phyloP scores from a whole-genome alignment of 805 yeast genomes.

The Diddensiella transvaalensis region DNA sequence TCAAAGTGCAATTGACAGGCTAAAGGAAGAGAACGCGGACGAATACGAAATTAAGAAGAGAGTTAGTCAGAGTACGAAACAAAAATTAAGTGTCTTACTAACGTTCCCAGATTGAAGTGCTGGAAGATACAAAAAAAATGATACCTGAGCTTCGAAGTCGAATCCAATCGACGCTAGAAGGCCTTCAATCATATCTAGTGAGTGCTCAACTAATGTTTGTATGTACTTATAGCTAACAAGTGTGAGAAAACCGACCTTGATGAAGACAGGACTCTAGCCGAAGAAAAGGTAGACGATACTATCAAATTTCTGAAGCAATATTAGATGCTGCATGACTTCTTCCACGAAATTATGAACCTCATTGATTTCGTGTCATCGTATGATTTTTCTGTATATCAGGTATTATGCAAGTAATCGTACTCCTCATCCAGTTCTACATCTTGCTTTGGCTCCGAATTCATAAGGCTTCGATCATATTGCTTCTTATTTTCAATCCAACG shows the following conservation, averaged over 20 bases:
- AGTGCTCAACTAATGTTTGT: conserved; percentile 6
- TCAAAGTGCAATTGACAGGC: conserved; percentile 42
- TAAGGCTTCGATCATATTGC: conserved; percentile 72
- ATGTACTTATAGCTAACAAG: neutral
- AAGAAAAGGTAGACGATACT: conserved; percentile 23
- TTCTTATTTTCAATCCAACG: conserved; percentile 90
- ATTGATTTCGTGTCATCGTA: too few relatives aligned
- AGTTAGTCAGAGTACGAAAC: conserved; percentile 24
- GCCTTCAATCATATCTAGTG: conserved; percentile 41
- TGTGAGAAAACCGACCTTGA: conserved; percentile 21
- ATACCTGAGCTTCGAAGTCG: conserved; percentile 47
- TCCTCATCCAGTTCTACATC: conserved; percentile 47
- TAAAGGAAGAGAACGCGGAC: conserved; percentile 49
- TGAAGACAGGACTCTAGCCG: conserved; percentile 27
- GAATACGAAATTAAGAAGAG: conserved; percentile 62
- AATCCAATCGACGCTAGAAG: conserved; percentile 38
- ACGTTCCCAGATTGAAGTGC: conserved; percentile 42
- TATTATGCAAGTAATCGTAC: conserved; percentile 30
- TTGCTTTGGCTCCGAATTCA: too few relatives aligned
- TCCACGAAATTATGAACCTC: too few relatives aligned
- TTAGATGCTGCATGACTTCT: too few relatives aligned
- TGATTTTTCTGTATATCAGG: conserved; percentile 50
- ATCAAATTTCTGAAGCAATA: conserved; percentile 17
- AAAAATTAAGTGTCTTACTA: neutral
- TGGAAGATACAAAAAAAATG: conserved; percentile 52